Conservation (phyloP, 2,329 filamentous ascomycete species). For the Epichloe glyceriae region DNA sequence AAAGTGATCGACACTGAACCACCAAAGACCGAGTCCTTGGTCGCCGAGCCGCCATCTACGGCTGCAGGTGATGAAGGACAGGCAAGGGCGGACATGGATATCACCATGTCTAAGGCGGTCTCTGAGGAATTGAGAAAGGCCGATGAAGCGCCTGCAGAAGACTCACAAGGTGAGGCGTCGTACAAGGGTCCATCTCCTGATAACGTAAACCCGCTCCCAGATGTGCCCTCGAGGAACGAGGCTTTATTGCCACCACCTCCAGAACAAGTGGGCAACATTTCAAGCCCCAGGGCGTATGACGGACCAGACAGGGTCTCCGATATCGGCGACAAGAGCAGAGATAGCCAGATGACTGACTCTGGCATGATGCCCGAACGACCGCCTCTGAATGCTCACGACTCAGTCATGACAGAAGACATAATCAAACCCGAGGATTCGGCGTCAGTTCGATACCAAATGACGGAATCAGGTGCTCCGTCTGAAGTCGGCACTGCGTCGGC, state of each 20-base stretch:
- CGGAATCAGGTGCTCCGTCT: conserved; percentile 18
- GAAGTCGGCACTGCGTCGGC: conserved; percentile 13
- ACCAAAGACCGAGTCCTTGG: conserved; percentile 11
- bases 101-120: conserved; percentile 1
- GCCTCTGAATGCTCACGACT: conserved; percentile 16
- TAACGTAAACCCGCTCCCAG: background rate
- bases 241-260: conserved; percentile 23
- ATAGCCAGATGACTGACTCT: conserved; percentile 12
- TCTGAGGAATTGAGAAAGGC: background rate
- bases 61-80: conserved; percentile 18
- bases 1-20: conserved; percentile 4
- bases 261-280: conserved; percentile 28
- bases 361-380: conserved; percentile 12
- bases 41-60: conserved; percentile 20
- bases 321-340: conserved; percentile 14
- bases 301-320: conserved; percentile 12
- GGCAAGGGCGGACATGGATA: conserved; percentile 14
- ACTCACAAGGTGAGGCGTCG: background rate
- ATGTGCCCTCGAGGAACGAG: conserved; percentile 5
- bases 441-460: conserved; percentile 17
- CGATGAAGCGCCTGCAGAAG: conserved; percentile 5
- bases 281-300: conserved; percentile 20
- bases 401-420: conserved; percentile 24
- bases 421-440: conserved; percentile 27
- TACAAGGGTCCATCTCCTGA: background rate